phyloP scores from a whole-genome alignment of 768 basidiomycete genomes.

The Cystobasidium onofrii region DNA sequence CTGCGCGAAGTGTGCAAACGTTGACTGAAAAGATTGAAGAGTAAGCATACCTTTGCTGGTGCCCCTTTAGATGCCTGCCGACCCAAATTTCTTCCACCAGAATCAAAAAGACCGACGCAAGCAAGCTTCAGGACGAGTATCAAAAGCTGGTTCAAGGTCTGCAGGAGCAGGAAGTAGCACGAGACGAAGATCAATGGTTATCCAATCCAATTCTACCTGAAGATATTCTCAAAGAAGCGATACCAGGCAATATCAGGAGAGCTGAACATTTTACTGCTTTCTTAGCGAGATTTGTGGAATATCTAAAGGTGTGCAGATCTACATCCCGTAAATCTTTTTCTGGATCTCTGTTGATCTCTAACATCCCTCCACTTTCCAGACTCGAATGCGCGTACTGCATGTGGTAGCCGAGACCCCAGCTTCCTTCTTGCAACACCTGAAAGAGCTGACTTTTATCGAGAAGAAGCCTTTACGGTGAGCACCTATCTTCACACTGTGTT shows the following conservation, averaged over 20 bases:
- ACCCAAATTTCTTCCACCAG: constrained; percentile 47
- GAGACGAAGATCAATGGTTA: constrained; percentile 69
- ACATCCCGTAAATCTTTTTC: not conserved
- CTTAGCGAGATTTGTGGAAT: constrained; percentile 94
- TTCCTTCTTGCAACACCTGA: constrained; percentile 93
- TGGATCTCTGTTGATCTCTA: no score
- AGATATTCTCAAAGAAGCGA: constrained; percentile 85
- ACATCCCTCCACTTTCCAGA: constrained; percentile 53
- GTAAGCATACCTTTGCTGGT: constrained; percentile 50
- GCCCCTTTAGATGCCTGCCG: not conserved
- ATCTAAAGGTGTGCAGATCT: constrained; percentile 67
- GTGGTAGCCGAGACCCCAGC: constrained; percentile 97
- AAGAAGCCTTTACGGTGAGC: constrained; percentile 74
- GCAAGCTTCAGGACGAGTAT: constrained; percentile 93
- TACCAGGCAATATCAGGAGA: constrained; percentile 96
- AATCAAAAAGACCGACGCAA: constrained; percentile 86
- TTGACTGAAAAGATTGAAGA: constrained; percentile 90
- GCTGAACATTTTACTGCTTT: constrained; percentile 99
- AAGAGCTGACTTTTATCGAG: constrained; percentile 98
- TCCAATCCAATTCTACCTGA: constrained; percentile 92
- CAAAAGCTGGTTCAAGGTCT: constrained; percentile 87
- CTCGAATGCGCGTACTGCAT: constrained; percentile 96
- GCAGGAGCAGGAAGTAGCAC: constrained; percentile 59
- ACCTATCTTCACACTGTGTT: no score
- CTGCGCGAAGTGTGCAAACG: constrained; percentile 73